Percentiles rank a stretch among this genome's conserved stretches.
phyloP scores from a whole-genome alignment of 2,329 filamentous ascomycete species.

The Fusarium anguioides region DNA sequence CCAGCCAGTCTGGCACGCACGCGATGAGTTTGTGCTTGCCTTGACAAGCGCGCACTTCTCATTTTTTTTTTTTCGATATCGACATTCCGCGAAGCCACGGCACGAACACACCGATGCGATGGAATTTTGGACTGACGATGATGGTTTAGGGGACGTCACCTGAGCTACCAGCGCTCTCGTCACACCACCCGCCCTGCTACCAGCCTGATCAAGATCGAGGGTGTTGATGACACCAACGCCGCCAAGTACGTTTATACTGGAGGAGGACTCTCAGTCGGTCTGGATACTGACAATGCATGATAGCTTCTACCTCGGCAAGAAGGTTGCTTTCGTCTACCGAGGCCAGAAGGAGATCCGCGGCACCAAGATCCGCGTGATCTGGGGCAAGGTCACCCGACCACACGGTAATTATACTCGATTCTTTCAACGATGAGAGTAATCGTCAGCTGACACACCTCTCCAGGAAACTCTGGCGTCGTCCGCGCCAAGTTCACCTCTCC shows the following conservation, averaged over 20 bases:
- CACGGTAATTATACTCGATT: slow-evolving; percentile 74
- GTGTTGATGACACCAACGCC: slow-evolving; percentile 89
- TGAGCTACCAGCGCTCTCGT: slow-evolving; percentile 97
- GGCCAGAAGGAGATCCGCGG: slow-evolving; percentile 94
- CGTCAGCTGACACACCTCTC: slow-evolving; percentile 25
- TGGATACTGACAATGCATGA: slow-evolving; percentile 42
- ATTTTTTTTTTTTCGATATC: slow-evolving; percentile 39
- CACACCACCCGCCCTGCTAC: slow-evolving; percentile 90
- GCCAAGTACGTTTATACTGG: slow-evolving; percentile 74
- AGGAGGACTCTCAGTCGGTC: background rate
- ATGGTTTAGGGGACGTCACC: slow-evolving; percentile 85
- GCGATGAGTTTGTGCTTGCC: slow-evolving; percentile 29
- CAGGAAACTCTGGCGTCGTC: slow-evolving; percentile 97
- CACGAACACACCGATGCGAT: slow-evolving; percentile 38
- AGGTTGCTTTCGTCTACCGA: slow-evolving; percentile 98
- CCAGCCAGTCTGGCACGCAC: slow-evolving; percentile 20
- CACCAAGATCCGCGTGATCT: slow-evolving; percentile 99
- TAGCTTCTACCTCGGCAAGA: slow-evolving; percentile 98
- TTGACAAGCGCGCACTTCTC: slow-evolving; percentile 28
- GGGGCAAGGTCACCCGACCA: slow-evolving; percentile 96
- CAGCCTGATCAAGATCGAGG: slow-evolving; percentile 98
- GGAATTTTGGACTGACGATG: slow-evolving; percentile 47
- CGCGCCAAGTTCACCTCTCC: slow-evolving; percentile 97
- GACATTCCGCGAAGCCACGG: slow-evolving; percentile 40
- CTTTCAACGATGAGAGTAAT: background rate